Evolutionary conservation across 23 red algal species (phyloP).

Genomic region (Pyropia haitanensis): DNA sequence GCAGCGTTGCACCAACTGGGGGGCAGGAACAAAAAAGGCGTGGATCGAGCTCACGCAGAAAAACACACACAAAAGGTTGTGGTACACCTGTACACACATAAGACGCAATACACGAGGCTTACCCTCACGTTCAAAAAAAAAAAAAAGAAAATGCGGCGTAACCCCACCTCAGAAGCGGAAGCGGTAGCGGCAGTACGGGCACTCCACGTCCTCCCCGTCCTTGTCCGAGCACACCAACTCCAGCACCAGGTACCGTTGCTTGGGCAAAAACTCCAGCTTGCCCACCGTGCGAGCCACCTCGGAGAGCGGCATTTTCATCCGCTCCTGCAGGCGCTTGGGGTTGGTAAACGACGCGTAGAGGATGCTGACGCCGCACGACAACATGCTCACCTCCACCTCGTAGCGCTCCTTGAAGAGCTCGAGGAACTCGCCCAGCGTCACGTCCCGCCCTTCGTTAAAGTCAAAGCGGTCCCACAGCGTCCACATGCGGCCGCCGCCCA

Average conservation of each 20-base stretch:
- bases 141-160: no score
- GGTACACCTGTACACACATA: no score
- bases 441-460: constrained; percentile 67
- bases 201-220: constrained; percentile 91
- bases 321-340: constrained; percentile 66
- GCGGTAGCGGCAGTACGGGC: constrained; percentile 84
- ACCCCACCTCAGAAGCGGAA: constrained; percentile 46
- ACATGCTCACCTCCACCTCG: constrained; percentile 82
- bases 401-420: constrained; percentile 73
- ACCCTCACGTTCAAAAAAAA: no score
- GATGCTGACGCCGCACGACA: constrained; percentile 84
- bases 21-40: no score
- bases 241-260: constrained; percentile 80
- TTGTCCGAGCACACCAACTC: constrained; percentile 87
- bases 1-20: no score
- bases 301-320: constrained; percentile 65
- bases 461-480: constrained; percentile 98
- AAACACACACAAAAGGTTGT: no score
- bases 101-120: no score
- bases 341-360: constrained; percentile 86
- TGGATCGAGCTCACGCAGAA: no score
- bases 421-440: constrained; percentile 83
- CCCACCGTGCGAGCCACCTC: constrained; percentile 68
- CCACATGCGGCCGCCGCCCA: constrained; percentile 71
- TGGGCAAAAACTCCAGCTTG: constrained; percentile 71